These are phyloP conservation scores for Ceratocystis cubensis DNA, from an alignment of 2,329 filamentous ascomycete species.

Conservation along the genomic window DNA sequence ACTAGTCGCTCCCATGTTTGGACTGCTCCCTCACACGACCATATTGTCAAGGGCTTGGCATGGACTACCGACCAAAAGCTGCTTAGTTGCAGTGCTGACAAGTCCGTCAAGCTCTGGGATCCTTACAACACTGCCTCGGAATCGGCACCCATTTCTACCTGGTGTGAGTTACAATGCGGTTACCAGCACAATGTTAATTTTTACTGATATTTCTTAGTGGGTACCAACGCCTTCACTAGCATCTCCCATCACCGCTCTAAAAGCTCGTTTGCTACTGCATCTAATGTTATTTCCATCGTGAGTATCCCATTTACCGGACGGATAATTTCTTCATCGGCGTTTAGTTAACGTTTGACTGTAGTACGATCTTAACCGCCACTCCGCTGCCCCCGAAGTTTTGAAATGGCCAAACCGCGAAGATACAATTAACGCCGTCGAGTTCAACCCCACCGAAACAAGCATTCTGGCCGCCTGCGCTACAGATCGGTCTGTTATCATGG, in stretches of 20 bases:
- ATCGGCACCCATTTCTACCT: constrained; percentile 65
- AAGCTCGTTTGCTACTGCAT: constrained; percentile 68
- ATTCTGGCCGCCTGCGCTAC: constrained; percentile 74
- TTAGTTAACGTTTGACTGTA: background rate
- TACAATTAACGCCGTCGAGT: constrained; percentile 76
- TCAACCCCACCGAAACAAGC: constrained; percentile 90
- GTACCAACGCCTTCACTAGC: constrained; percentile 67
- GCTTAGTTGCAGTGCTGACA: constrained; percentile 75
- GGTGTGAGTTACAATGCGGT: constrained; percentile 31
- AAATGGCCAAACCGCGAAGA: constrained; percentile 80
- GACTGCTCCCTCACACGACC: constrained; percentile 75
- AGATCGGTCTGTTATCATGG: constrained; percentile 78
- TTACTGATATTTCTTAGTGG: constrained; percentile 33
- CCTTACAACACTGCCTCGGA: constrained; percentile 63
- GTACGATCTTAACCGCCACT: constrained; percentile 74
- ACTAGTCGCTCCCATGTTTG: constrained; percentile 60
- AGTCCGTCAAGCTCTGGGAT: constrained; percentile 80
- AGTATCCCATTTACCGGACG: background rate
- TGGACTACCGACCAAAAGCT: constrained; percentile 82
- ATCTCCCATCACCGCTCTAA: constrained; percentile 70
- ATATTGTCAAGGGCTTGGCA: constrained; percentile 79
- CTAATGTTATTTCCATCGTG: constrained; percentile 60
- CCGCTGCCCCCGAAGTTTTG: constrained; percentile 67
- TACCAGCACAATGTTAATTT: background rate
- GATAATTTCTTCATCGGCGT: background rate